Base-by-base conservation (phyloP, 345 rosid genomes). In the Hibiscus syriacus region DNA sequence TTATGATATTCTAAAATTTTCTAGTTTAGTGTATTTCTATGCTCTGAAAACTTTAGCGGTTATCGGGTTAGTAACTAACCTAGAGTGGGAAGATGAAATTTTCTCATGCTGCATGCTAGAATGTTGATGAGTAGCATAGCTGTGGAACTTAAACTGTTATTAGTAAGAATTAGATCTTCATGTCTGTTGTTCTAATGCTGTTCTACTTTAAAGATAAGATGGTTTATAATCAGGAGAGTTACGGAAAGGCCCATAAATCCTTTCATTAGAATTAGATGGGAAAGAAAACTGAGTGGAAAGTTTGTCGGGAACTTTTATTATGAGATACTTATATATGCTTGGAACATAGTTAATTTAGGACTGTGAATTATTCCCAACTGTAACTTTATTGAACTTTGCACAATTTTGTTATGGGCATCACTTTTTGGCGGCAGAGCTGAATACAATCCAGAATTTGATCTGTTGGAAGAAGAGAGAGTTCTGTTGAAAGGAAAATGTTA, bases 381-480 rank as follows among this genome's bases (percentile, higher is more conserved):
- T 20, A 4, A 34, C 19, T 34, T 11, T 30, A 27, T 57, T n/a
- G 25, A 16, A 17, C 41, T 57, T 57, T 7, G 14, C 14, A 29
- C 25, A 57, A 57, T 57, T 57, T 57, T 43, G n/a, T 57, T 14
- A 29, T 56, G 39, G 9, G 62, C 19, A 56, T 56, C 22, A 30
- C 52, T 76, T 26, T 50, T n/a, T 6, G 64, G 68, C 49, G 78
- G 81, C 85, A 93, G 98, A 78, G 98, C 98, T 29, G 97, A 93
- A 76, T 93, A 93, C 73, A 77, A 76, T 48, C 88, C 97, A 16
- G 81, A 85, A 61, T 77, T 82, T 86, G 98, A 90, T 83, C 73
- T 93, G 56, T 81, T 90, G 77, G 97, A 87, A 63, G 80, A 84
- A n/a, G n/a, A n/a, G n/a, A 41, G 87, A 90, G 65, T 93, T 93